Evolutionary conservation across 805 yeast genomes (phyloP).

Genomic region (Candida dajiaensis): DNA sequence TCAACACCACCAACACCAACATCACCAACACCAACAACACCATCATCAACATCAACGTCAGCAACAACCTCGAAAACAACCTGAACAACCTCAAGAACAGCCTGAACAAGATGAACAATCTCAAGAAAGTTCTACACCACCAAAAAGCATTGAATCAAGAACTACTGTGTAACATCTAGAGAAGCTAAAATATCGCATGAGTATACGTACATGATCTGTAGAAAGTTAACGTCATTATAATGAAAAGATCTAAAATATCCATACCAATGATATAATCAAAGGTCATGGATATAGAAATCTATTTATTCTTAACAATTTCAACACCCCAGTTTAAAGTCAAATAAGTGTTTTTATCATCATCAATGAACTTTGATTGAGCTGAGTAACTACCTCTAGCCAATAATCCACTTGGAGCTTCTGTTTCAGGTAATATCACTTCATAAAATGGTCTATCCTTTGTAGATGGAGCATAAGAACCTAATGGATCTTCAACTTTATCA

Average conservation of each 20-base stretch:
- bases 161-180: neutral
- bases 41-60: no score
- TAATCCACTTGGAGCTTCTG: slow-evolving; percentile 89
- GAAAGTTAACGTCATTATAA: neutral
- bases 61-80: no score
- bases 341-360: slow-evolving; percentile 76
- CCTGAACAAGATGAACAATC: no score
- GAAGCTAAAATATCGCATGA: neutral
- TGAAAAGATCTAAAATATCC: no score
- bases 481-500: slow-evolving; percentile 79
- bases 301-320: slow-evolving; percentile 59
- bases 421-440: slow-evolving; percentile 54
- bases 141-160: neutral
- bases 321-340: slow-evolving; percentile 80
- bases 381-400: slow-evolving; percentile 82
- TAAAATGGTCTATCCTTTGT: slow-evolving; percentile 76
- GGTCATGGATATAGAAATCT: neutral
- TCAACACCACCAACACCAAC: no score
- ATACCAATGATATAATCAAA: no score
- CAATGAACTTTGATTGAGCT: slow-evolving; percentile 76
- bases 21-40: no score
- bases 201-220: neutral
- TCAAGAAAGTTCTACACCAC: neutral
- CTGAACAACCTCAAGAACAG: no score
- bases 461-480: slow-evolving; percentile 89